phyloP scores from a whole-genome alignment of 2,329 filamentous ascomycete species.

The Gyromitra esculenta region DNA sequence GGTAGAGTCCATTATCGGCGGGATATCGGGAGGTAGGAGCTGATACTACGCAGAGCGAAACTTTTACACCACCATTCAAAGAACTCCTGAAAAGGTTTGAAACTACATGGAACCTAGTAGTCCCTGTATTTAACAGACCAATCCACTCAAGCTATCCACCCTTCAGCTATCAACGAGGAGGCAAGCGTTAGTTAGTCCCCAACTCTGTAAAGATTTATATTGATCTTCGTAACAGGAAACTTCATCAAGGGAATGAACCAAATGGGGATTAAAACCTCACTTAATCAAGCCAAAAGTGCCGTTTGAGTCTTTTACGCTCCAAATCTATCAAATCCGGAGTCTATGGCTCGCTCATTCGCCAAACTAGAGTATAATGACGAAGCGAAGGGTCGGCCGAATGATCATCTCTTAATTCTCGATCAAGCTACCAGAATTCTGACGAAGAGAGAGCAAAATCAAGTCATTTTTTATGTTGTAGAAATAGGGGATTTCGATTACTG shows the following conservation, averaged over 20 bases:
- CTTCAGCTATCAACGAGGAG: constrained; percentile 18
- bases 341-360: constrained; percentile 61
- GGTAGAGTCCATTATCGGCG: constrained; percentile 47
- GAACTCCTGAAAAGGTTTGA: constrained; percentile 60
- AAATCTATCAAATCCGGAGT: constrained; percentile 59
- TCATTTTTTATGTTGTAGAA: constrained; percentile 1
- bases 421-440: constrained; percentile 60
- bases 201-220: not conserved
- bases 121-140: constrained; percentile 57
- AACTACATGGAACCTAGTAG: constrained; percentile 58
- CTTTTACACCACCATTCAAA: constrained; percentile 62
- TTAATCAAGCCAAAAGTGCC: constrained; percentile 60
- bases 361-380: constrained; percentile 59
- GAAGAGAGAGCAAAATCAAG: not conserved
- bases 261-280: constrained; percentile 60
- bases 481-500: not conserved
- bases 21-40: not conserved
- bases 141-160: constrained; percentile 59
- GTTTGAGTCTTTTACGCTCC: constrained; percentile 61
- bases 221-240: constrained; percentile 17
- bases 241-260: constrained; percentile 58
- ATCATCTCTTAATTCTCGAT: constrained; percentile 63
- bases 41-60: constrained; percentile 58
- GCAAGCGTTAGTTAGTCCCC: not conserved
- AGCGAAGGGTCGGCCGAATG: not conserved